Percentiles rank a stretch among this genome's conserved stretches.
Evolutionary conservation across 768 basidiomycete genomes (phyloP).

Genomic region (Tricholoma sp.): DNA sequence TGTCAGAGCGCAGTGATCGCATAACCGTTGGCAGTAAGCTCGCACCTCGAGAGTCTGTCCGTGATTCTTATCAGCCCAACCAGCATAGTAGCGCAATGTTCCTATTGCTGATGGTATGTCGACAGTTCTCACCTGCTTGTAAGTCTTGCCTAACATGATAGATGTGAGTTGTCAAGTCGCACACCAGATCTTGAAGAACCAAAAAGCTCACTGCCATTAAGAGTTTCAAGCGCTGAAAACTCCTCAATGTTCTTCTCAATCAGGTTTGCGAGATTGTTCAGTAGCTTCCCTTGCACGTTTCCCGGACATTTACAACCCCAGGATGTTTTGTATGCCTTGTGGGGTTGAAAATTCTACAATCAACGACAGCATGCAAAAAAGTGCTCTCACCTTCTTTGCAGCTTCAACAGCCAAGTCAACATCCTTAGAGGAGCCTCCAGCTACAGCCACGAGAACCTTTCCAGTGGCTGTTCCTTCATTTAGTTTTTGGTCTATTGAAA

Average conservation of each 20-base stretch:
- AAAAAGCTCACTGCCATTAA: constrained; percentile 42
- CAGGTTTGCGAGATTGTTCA: constrained; percentile 51
- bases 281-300: constrained; percentile 32
- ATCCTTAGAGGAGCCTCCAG: no score
- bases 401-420: no score
- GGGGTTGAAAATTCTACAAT: neutral
- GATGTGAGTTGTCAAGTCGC: no score
- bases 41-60: no score
- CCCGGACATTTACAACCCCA: constrained; percentile 47
- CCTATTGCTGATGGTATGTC: no score
- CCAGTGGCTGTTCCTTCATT: neutral
- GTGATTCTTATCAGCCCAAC: no score
- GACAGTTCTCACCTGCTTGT: no score
- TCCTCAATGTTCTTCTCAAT: constrained; percentile 51
- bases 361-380: neutral
- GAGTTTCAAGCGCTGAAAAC: constrained; percentile 53
- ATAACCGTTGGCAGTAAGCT: neutral
- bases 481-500: no score
- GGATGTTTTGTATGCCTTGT: constrained; percentile 30
- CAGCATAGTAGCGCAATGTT: no score
- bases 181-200: neutral
- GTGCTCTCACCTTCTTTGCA: no score
- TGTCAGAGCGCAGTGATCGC: neutral
- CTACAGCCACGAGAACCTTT: no score
- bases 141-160: no score